A percentile compares a stretch with the other conserved stretches of the same genome.
phyloP scores from a whole-genome alignment of 2,329 filamentous ascomycete genomes.

The Pseudogymnoascus sp. region DNA sequence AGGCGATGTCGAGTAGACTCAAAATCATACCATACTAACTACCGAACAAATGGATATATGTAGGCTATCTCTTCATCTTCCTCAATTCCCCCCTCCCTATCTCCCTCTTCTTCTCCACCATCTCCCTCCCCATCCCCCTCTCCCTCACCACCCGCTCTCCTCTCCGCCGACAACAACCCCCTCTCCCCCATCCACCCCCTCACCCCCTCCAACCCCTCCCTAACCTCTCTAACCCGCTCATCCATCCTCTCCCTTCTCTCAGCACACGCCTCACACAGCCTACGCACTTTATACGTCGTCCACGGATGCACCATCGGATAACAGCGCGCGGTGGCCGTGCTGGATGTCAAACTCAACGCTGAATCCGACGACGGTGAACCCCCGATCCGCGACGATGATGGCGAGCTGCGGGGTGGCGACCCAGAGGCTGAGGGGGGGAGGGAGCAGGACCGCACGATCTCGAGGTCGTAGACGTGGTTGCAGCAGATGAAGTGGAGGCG shows the following conservation, averaged over 20 bases:
- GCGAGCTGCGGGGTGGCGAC: too few relatives aligned
- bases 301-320: background rate
- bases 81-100: background rate
- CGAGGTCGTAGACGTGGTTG: conserved; percentile 33
- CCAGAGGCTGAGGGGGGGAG: background rate
- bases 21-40: background rate
- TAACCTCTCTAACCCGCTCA: background rate
- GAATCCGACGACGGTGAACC: background rate
- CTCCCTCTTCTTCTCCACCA: background rate
- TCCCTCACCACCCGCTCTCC: background rate
- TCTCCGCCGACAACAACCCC: background rate
- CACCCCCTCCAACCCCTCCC: background rate
- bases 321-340: background rate
- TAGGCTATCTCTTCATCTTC: background rate
- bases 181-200: background rate
- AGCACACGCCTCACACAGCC: background rate
- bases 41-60: background rate
- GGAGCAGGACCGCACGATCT: conserved; percentile 25
- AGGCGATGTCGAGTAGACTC: background rate
- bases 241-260: background rate
- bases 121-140: background rate
- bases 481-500: conserved; percentile 50
- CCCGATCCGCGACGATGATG: too few relatives aligned
- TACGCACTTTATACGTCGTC: background rate
- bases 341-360: background rate